Conservation (phyloP, 495 filamentous ascomycete genomes). For the Immersiella caudata region DNA sequence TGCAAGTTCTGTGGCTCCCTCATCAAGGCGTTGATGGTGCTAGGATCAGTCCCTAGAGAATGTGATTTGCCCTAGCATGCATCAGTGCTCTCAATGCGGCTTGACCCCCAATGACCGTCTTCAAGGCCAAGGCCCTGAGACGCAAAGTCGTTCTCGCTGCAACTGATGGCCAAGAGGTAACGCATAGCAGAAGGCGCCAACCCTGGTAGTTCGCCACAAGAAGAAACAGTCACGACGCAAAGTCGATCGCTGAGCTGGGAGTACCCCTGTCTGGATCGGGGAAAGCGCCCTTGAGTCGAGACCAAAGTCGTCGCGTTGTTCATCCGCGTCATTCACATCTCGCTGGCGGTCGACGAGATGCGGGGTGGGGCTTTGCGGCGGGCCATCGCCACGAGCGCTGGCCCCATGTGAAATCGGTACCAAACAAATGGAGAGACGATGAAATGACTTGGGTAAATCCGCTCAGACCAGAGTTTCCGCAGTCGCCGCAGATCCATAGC, state of each 20-base stretch:
- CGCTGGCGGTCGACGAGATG: background rate
- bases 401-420: constrained; percentile 16
- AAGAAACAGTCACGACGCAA: constrained; percentile 25
- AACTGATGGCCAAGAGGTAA: constrained; percentile 16
- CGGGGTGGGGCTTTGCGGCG: constrained; percentile 10
- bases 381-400: constrained; percentile 7
- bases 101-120: background rate
- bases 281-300: constrained; percentile 20
- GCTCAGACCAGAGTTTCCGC: background rate
- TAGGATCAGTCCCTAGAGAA: constrained; percentile 13
- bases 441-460: constrained; percentile 15
- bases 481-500: background rate
- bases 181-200: constrained; percentile 30
- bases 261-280: constrained; percentile 34
- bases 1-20: constrained; percentile 25
- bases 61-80: constrained; percentile 13
- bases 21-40: constrained; percentile 21
- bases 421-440: background rate
- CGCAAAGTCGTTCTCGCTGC: constrained; percentile 5
- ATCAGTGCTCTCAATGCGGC: constrained; percentile 33
- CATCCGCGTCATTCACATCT: constrained; percentile 20
- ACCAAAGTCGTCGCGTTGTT: constrained; percentile 22
- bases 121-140: background rate
- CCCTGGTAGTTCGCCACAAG: constrained; percentile 14
- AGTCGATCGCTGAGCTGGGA: constrained; percentile 31